A percentile compares a stretch with the other conserved stretches of the same genome.
phyloP scores from a whole-genome alignment of 148 eudicot species.

The Fagopyrum esculentum region DNA sequence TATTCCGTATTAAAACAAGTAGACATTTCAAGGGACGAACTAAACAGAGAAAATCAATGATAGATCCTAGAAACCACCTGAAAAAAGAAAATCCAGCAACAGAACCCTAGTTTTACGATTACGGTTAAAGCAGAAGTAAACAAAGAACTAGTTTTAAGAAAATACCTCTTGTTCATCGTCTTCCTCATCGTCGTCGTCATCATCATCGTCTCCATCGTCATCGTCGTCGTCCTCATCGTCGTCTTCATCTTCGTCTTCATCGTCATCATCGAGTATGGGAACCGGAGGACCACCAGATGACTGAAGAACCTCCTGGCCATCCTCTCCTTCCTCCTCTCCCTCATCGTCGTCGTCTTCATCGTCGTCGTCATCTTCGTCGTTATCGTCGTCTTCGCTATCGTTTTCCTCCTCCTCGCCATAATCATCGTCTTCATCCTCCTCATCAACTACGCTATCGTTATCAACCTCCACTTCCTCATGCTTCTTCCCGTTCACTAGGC shows the following conservation, averaged over 20 bases:
- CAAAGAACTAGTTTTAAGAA: neutral
- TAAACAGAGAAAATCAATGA: neutral
- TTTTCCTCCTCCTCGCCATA: constrained; percentile 19
- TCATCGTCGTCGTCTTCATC: constrained; percentile 33
- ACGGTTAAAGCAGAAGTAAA: neutral
- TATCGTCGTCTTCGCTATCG: constrained; percentile 25
- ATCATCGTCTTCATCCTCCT: neutral
- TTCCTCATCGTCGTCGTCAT: constrained; percentile 32
- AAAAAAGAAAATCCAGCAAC: neutral
- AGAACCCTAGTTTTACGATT: neutral
- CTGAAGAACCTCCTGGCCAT: constrained; percentile 33
- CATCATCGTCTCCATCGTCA: constrained; percentile 29
- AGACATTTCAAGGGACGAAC: neutral
- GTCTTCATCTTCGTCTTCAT: constrained; percentile 43
- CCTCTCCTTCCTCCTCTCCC: constrained; percentile 34
- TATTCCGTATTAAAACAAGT: neutral
- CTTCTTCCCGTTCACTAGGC: constrained; percentile 13
- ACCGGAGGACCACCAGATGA: constrained; percentile 35
- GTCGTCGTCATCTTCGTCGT: constrained; percentile 19
- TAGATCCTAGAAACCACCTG: neutral
- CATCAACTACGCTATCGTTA: constrained; percentile 6
- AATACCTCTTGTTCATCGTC: constrained; percentile 10
- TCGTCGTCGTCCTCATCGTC: constrained; percentile 45
- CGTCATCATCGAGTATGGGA: constrained; percentile 35
- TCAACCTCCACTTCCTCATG: constrained; percentile 21